Conservation (phyloP, 148 eudicot species). For the Arbutus unedo region DNA sequence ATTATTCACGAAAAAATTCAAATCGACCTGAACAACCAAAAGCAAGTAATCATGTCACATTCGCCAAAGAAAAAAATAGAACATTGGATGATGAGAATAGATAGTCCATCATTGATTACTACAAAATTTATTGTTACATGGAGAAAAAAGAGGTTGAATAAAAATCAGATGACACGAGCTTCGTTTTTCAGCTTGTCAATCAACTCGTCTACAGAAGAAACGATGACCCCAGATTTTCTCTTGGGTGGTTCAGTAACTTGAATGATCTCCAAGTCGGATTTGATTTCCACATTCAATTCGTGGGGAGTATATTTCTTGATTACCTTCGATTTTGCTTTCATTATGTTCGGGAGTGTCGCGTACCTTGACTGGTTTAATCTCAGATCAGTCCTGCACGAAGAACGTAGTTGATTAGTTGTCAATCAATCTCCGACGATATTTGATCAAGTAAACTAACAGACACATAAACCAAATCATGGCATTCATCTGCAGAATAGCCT, state of each 20-base stretch:
- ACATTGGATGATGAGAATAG: too few relatives aligned
- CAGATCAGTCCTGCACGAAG: slow-evolving; percentile 77
- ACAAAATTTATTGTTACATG: neutral
- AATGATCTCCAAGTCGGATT: slow-evolving; percentile 69
- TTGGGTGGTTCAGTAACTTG: slow-evolving; percentile 90
- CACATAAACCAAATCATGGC: too few relatives aligned
- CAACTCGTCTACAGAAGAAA: slow-evolving; percentile 88
- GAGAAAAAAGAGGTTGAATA: neutral
- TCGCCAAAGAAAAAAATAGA: neutral
- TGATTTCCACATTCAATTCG: slow-evolving; percentile 70
- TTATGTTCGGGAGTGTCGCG: slow-evolving; percentile 87
- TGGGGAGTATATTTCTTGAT: slow-evolving; percentile 70
- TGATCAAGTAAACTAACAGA: too few relatives aligned
- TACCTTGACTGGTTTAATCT: slow-evolving; percentile 99
- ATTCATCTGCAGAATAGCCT: too few relatives aligned
- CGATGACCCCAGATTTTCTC: slow-evolving; percentile 84
- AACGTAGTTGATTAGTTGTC: neutral
- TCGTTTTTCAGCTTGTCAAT: slow-evolving; percentile 89
- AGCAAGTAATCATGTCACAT: neutral
- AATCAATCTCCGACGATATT: neutral
- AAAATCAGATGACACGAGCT: slow-evolving; percentile 68
- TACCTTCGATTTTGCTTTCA: slow-evolving; percentile 88
- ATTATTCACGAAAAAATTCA: neutral
- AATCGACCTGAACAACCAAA: neutral
- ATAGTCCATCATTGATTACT: neutral